Percentiles rank a stretch among this genome's conserved stretches.
Evolutionary conservation across 1,284 basidiomycete genomes (phyloP).

Genomic region (Ustilago xerochloae): DNA sequence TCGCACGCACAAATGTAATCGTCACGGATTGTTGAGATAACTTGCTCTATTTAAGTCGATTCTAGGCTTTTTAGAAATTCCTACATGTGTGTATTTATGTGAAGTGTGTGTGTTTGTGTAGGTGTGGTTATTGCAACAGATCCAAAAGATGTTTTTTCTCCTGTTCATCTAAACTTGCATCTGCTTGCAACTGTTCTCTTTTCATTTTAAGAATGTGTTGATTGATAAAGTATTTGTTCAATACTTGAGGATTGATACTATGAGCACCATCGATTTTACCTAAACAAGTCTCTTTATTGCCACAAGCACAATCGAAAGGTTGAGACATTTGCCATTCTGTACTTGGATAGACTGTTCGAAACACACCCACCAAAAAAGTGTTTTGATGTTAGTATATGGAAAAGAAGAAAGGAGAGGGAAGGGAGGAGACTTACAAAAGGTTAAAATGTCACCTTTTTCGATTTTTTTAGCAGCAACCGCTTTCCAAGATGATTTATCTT

Average conservation of each 20-base stretch:
- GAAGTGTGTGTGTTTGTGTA: too few relatives aligned
- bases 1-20: background rate
- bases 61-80: too few relatives aligned
- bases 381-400: background rate
- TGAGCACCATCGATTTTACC: slow-evolving; percentile 56
- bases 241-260: slow-evolving; percentile 24
- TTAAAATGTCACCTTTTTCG: slow-evolving; percentile 53
- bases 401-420: background rate
- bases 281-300: slow-evolving; percentile 36
- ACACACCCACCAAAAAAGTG: background rate
- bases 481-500: slow-evolving; percentile 38
- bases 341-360: slow-evolving; percentile 58
- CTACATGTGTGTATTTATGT: too few relatives aligned
- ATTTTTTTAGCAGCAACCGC: slow-evolving; percentile 55
- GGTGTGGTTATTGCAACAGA: background rate
- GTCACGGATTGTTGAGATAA: too few relatives aligned
- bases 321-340: slow-evolving; percentile 66
- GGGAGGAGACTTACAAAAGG: slow-evolving; percentile 57
- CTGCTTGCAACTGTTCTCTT: slow-evolving; percentile 24
- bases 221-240: slow-evolving; percentile 58
- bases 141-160: background rate
- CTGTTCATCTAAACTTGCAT: background rate
- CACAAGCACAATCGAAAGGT: slow-evolving; percentile 62
- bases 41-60: too few relatives aligned
- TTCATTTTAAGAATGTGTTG: slow-evolving; percentile 57